phyloP scores from a whole-genome alignment of 2,329 filamentous ascomycete genomes.

The Nakataea oryzae region DNA sequence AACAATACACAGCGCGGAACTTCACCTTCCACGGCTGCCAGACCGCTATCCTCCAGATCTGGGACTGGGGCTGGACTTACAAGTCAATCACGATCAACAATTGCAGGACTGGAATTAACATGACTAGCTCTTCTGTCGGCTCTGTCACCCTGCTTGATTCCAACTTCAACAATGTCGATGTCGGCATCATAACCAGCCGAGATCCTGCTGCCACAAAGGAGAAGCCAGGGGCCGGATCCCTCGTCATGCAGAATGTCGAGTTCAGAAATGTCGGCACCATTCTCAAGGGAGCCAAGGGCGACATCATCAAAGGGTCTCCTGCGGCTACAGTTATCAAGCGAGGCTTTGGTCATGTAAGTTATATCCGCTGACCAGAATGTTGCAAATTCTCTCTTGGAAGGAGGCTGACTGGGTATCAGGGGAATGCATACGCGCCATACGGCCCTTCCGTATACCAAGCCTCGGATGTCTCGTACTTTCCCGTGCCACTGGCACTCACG shows the following conservation, averaged over 20 bases:
- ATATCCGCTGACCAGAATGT: no score
- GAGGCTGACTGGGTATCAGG: conserved; percentile 28
- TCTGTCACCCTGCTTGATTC: conserved; percentile 68
- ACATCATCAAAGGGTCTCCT: conserved; percentile 49
- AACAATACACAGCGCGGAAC: conserved; percentile 62
- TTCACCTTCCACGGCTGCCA: conserved; percentile 52
- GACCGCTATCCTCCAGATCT: conserved; percentile 59
- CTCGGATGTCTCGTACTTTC: conserved; percentile 14
- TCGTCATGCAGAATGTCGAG: conserved; percentile 43
- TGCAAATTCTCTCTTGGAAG: background rate
- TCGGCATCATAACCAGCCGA: conserved; percentile 56
- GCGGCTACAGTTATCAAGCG: conserved; percentile 13
- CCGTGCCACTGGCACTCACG: conserved; percentile 30
- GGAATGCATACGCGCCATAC: conserved; percentile 50
- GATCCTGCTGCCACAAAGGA: conserved; percentile 13
- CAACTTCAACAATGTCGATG: conserved; percentile 57
- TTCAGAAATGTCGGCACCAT: conserved; percentile 24
- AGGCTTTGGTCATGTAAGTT: conserved; percentile 2
- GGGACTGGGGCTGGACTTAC: conserved; percentile 70
- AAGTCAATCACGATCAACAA: conserved; percentile 53
- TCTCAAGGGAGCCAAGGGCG: conserved; percentile 26
- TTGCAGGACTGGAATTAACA: conserved; percentile 23
- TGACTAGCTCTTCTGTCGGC: conserved; percentile 51
- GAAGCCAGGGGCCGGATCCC: conserved; percentile 34
- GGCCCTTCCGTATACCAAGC: conserved; percentile 38